Evolutionary conservation across 1,139 yeast species (phyloP).

Genomic region (Yueomyces sp.): DNA sequence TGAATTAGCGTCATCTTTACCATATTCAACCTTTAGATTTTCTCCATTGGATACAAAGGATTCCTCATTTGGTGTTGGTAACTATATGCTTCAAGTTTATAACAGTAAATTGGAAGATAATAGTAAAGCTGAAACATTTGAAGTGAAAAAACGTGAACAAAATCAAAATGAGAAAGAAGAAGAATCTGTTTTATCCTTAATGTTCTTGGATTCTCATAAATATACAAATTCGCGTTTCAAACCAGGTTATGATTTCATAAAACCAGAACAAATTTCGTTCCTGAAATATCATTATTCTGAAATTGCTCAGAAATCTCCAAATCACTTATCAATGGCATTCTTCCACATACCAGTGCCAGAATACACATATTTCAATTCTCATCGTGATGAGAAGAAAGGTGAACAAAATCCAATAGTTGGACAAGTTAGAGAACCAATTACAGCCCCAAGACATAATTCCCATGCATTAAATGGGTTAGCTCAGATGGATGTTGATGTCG

Average conservation of each 20-base stretch:
- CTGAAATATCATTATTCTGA: constrained; percentile 32
- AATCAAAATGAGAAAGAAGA: neutral
- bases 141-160: neutral
- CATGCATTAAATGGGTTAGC: constrained; percentile 48
- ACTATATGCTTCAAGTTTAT: constrained; percentile 48
- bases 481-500: constrained; percentile 54
- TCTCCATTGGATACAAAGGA: constrained; percentile 43
- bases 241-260: constrained; percentile 82
- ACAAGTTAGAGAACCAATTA: constrained; percentile 51
- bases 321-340: constrained; percentile 69
- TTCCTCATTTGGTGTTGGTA: constrained; percentile 62
- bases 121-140: neutral
- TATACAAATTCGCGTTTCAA: constrained; percentile 48
- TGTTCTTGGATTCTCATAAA: constrained; percentile 74
- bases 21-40: constrained; percentile 47
- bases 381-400: constrained; percentile 8
- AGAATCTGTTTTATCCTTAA: constrained; percentile 33
- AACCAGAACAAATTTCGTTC: constrained; percentile 57
- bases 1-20: constrained; percentile 41
- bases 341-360: constrained; percentile 91
- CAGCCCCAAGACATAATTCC: constrained; percentile 64
- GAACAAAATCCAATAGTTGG: constrained; percentile 41
- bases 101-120: constrained; percentile 5
- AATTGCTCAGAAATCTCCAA: constrained; percentile 26
- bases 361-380: constrained; percentile 37